phyloP scores from a whole-genome alignment of 306 rosid genomes.

The Vachellia pachyceras region DNA sequence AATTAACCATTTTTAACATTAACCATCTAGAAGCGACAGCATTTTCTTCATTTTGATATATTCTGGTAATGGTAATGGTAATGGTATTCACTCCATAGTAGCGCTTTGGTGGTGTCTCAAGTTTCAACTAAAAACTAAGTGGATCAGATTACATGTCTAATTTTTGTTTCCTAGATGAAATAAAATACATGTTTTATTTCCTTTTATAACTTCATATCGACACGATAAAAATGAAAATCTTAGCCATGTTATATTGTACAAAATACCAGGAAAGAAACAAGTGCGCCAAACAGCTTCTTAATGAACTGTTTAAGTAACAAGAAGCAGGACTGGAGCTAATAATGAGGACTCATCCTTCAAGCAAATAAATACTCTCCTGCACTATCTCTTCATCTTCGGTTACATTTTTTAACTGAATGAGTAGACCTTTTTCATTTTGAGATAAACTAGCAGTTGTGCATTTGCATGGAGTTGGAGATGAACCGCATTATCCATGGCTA shows the following conservation, averaged over 20 bases:
- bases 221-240: neutral
- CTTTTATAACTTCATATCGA: neutral
- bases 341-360: slow-evolving; percentile 15
- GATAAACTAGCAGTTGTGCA: neutral
- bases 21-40: neutral
- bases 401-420: slow-evolving; percentile 7
- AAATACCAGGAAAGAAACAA: neutral
- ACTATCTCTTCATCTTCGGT: neutral
- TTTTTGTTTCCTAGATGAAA: neutral
- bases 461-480: neutral
- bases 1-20: neutral
- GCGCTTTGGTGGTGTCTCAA: neutral
- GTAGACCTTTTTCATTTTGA: neutral
- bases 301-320: slow-evolving; percentile 16
- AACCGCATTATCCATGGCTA: neutral
- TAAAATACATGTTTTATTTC: neutral
- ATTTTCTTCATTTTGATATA: neutral
- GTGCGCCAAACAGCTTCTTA: neutral
- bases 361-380: neutral
- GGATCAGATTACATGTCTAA: neutral
- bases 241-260: neutral
- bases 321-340: neutral
- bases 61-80: neutral
- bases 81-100: neutral
- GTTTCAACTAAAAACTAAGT: neutral